Evolutionary conservation across 306 rosid species (phyloP), one percentile per base, ranked within the genome.

Genomic region (Rosa rugosa): DNA sequence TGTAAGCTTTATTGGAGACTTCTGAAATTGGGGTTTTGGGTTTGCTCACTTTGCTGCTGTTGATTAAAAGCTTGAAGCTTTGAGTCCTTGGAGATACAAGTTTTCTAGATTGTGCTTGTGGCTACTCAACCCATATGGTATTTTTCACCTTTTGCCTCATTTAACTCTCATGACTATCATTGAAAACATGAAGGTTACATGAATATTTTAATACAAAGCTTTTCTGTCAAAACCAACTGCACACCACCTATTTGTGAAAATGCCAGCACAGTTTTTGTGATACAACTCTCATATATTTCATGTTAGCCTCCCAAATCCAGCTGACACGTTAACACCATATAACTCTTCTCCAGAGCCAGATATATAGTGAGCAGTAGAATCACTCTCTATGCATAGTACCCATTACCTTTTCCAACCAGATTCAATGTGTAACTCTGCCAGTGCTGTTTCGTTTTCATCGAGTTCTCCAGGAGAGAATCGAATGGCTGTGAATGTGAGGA

Each of bases 381-480:
- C 25, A 36, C 27, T 77, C 49, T 16, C 46, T 45, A 84, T 92
- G 92, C 86, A 83, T 77, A 72, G 82, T 77, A 40, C 79, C 90
- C 76, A 31, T 31, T 79, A 83, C 86, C 72, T 78, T 41, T 79
- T 66, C 60, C 85, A 75, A 50, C 63, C 84, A 64, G 88, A 72
- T 18, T 34, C 86, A 22, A 71, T 82, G 84, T 84, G 84, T 62
- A 83, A 71, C 38, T 78, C 90, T 10, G 73, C 53, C 77, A 69
- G 71, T 70, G 75, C 83, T 44, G 77, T 83, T 88, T 80, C 83
- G 69, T 67, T 83, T 79, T 71, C 93, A 41, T 83, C 95, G 38
- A 89, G 79, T 74, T 84, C 83, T 68, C 50, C 80, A 5, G 82
- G 79, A 66, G 91, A 77, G 82, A 92, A 79, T 38, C 82, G 82